These are phyloP conservation scores for Podospora pseudocomata DNA, from an alignment of 495 filamentous ascomycete genomes.

Conservation along the genomic window DNA sequence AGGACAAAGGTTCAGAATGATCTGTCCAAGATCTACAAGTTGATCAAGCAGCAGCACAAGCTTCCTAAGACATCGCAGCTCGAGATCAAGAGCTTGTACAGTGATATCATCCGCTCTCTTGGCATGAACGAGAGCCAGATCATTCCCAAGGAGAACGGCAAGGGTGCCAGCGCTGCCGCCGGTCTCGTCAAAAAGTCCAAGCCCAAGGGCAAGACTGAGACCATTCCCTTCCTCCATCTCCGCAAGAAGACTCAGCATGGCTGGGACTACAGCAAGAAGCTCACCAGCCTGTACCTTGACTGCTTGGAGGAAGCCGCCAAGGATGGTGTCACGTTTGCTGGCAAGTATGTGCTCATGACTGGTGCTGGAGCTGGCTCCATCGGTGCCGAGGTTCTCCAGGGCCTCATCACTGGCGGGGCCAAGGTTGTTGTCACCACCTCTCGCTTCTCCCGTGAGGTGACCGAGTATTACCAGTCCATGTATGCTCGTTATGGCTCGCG, in stretches of 20 bases:
- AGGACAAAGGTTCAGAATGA: conserved; percentile 97
- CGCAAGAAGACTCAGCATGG: conserved; percentile 92
- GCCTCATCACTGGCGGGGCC: conserved; percentile 92
- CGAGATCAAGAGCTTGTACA: conserved; percentile 91
- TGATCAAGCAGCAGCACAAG: conserved; percentile 95
- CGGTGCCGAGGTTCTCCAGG: conserved; percentile 96
- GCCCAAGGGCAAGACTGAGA: conserved; percentile 88
- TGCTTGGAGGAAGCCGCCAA: conserved; percentile 84
- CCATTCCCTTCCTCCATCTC: conserved; percentile 94
- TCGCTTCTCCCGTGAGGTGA: conserved; percentile 93
- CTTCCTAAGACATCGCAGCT: conserved; percentile 90
- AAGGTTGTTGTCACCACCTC: conserved; percentile 95
- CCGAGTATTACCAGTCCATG: conserved; percentile 99
- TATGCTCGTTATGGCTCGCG: conserved; percentile 89
- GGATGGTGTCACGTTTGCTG: conserved; percentile 82
- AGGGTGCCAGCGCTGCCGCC: conserved; percentile 30
- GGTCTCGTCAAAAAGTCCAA: conserved; percentile 65
- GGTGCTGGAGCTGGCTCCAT: conserved; percentile 97
- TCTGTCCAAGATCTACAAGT: conserved; percentile 87
- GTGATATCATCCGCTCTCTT: conserved; percentile 85
- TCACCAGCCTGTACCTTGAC: conserved; percentile 88
- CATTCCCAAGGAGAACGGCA: conserved; percentile 73
- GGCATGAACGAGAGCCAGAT: conserved; percentile 98
- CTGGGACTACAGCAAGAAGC: conserved; percentile 99
- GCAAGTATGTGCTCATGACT: conserved; percentile 97